A percentile compares a stretch with the other conserved stretches of the same genome.
These are phyloP conservation scores for Sporothrix globosa DNA, from an alignment of 2,329 filamentous ascomycete genomes.

Conservation along the genomic window DNA sequence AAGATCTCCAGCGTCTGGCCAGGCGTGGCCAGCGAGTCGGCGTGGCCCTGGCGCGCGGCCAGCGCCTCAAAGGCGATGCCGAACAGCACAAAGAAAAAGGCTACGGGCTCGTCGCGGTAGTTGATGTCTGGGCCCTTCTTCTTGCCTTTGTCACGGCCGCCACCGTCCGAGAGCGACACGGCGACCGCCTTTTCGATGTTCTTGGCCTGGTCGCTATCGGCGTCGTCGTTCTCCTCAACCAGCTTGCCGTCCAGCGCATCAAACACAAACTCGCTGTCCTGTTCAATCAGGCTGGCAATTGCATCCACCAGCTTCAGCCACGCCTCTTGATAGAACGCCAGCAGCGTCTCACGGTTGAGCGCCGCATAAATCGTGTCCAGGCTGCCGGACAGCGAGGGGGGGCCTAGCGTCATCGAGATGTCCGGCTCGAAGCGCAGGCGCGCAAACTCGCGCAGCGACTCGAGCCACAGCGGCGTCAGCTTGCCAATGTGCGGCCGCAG, in stretches of 20 bases:
- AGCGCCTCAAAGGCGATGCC: conserved; percentile 95
- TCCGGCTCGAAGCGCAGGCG: conserved; percentile 90
- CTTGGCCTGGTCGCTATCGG: conserved; percentile 5
- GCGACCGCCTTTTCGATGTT: neutral
- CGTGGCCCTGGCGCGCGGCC: conserved; percentile 72
- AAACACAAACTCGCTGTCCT: conserved; percentile 97
- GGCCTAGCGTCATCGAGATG: conserved; percentile 86
- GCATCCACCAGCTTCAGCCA: conserved; percentile 97
- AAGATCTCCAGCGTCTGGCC: conserved; percentile 83
- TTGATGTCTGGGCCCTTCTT: conserved; percentile 76
- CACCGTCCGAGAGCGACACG: conserved; percentile 28
- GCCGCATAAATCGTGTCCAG: conserved; percentile 94
- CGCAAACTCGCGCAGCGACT: conserved; percentile 90
- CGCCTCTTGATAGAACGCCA: conserved; percentile 95
- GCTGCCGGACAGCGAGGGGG: conserved; percentile 78
- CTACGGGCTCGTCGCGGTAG: conserved; percentile 95
- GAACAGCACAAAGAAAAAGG: conserved; percentile 98
- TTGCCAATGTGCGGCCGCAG: conserved; percentile 87
- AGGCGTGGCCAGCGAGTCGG: conserved; percentile 68
- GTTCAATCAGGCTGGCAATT: conserved; percentile 94
- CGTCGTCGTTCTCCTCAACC: conserved; percentile 42
- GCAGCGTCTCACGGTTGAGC: conserved; percentile 86
- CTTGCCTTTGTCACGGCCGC: conserved; percentile 44
- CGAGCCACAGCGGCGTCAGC: conserved; percentile 90
- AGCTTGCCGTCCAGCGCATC: conserved; percentile 90